These are phyloP conservation scores for Dictyostelium intermedium DNA, from an alignment of 78 protist species.

Conservation along the genomic window DNA sequence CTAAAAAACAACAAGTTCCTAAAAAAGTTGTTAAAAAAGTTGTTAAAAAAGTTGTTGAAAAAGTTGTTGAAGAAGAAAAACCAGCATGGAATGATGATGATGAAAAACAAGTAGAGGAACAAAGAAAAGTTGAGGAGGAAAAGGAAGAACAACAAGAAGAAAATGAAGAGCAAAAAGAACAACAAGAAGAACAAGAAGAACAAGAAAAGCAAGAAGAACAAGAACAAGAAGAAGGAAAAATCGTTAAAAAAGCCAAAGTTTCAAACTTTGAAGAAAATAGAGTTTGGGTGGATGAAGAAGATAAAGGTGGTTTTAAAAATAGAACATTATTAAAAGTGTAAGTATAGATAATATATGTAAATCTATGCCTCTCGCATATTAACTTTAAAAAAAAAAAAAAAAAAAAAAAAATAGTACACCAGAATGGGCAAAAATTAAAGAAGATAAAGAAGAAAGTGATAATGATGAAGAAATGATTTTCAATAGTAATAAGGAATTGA, in stretches of 20 bases:
- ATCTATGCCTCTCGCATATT: no score
- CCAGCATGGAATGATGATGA: slow-evolving; percentile 20
- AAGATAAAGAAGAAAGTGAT: background rate
- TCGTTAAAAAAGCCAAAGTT: background rate
- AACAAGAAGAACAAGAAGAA: background rate
- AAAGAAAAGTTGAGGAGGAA: background rate
- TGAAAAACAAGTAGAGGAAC: background rate
- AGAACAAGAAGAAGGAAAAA: background rate
- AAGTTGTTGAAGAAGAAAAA: background rate
- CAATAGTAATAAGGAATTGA: background rate
- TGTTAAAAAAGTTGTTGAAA: background rate
- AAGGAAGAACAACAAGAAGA: background rate
- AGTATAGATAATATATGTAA: background rate
- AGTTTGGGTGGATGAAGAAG: slow-evolving; percentile 4
- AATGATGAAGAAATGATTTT: background rate
- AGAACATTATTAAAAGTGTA: background rate
- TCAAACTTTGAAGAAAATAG: background rate
- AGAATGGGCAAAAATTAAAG: slow-evolving; percentile 20
- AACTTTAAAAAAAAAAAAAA: no score
- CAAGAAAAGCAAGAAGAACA: background rate
- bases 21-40: background rate
- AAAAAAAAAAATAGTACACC: background rate
- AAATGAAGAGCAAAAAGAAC: background rate
- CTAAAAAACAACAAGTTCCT: background rate
- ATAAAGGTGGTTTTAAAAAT: background rate